Conservation (phyloP, 495 filamentous ascomycete genomes). For the Penicillium turbatum region DNA sequence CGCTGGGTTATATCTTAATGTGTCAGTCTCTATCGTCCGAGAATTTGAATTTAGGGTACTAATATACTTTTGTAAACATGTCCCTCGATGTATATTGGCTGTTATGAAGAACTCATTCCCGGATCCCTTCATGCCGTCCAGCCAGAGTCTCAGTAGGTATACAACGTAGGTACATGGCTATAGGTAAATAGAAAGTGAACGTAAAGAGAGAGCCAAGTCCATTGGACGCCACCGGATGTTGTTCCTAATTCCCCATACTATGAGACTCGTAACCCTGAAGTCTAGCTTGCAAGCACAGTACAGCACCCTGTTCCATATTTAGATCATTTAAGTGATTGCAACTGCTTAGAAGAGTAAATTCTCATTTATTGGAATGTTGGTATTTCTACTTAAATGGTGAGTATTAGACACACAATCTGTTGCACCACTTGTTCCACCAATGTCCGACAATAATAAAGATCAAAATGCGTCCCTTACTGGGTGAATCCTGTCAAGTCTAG, state of each 20-base stretch:
- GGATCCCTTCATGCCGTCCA: too few species aligned
- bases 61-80: neutral
- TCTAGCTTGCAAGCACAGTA: neutral
- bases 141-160: too few species aligned
- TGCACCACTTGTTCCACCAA: too few species aligned
- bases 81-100: neutral
- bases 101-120: neutral
- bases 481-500: too few species aligned
- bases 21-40: neutral
- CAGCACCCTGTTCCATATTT: neutral
- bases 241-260: constrained; percentile 2
- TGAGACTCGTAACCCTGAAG: neutral
- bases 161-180: too few species aligned
- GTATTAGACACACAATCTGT: too few species aligned
- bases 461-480: neutral
- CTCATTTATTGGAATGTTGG: too few species aligned
- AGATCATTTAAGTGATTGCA: neutral
- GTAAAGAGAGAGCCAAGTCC: neutral
- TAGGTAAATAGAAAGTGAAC: neutral
- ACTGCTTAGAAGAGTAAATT: too few species aligned
- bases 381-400: too few species aligned
- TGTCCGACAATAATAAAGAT: too few species aligned
- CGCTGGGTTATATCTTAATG: neutral
- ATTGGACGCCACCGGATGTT: constrained; percentile 5
- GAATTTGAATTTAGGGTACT: neutral